These are phyloP conservation scores for Neopestalotiopsis clavispora DNA, from an alignment of 2,329 filamentous ascomycete genomes.

Conservation along the genomic window DNA sequence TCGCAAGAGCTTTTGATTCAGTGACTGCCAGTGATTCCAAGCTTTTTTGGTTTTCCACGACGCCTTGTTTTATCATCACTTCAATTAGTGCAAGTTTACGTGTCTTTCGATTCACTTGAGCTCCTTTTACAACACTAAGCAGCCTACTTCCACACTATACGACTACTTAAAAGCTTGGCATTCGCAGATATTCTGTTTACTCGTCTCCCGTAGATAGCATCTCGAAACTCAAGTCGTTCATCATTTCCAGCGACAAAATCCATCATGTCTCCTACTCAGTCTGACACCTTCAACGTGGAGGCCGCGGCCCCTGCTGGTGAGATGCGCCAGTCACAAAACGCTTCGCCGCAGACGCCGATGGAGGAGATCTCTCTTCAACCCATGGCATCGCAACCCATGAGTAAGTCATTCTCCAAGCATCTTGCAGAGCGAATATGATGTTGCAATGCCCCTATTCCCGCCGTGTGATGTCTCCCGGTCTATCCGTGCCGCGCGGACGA, in stretches of 20 bases:
- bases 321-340: background rate
- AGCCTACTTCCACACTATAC: background rate
- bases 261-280: slow-evolving; percentile 4
- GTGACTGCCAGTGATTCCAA: slow-evolving; percentile 5
- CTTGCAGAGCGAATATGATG: background rate
- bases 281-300: background rate
- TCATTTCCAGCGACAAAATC: background rate
- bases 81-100: background rate
- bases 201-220: background rate
- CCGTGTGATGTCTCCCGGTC: too few species aligned
- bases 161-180: background rate
- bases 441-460: background rate
- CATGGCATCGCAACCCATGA: slow-evolving; percentile 14
- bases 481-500: background rate
- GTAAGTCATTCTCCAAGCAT: background rate
- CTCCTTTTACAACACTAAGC: background rate
- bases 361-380: slow-evolving; percentile 15
- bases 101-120: background rate
- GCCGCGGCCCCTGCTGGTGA: background rate
- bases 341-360: background rate
- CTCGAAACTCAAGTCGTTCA: background rate
- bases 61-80: background rate
- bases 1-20: background rate
- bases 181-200: background rate
- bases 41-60: background rate